Conservation (phyloP, 306 rosid species). For the Dryas octopetala region DNA sequence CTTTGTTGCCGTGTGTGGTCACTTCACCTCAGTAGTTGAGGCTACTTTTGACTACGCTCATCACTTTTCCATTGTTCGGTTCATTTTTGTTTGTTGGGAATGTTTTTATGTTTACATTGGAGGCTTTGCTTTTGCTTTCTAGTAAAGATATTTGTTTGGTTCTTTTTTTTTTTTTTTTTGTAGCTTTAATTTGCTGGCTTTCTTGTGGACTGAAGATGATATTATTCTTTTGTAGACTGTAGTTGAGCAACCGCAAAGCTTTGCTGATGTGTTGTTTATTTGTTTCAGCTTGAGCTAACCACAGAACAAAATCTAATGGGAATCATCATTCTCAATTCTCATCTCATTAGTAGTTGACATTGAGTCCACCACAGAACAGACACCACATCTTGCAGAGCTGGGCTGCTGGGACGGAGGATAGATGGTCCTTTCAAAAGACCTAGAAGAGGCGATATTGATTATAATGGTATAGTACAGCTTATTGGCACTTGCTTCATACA, state of each 20-base stretch:
- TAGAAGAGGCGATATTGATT: background rate
- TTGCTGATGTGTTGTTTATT: background rate
- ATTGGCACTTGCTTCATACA: background rate
- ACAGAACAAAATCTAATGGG: background rate
- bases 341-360: background rate
- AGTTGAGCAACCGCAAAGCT: background rate
- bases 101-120: background rate
- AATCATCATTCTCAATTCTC: background rate
- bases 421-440: background rate
- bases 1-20: background rate
- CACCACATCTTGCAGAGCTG: background rate
- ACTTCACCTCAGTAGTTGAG: background rate
- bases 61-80: background rate
- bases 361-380: background rate
- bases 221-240: background rate
- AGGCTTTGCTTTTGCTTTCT: background rate
- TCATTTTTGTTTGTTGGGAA: background rate
- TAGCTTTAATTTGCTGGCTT: background rate
- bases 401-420: background rate
- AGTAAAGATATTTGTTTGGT: background rate
- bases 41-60: background rate
- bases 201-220: background rate
- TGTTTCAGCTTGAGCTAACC: constrained; percentile 12
- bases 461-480: background rate
- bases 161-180: background rate